Percentiles rank a stretch among this genome's conserved stretches.
Conservation (phyloP, 23 red algal species). For the Agarophyton chilense region DNA sequence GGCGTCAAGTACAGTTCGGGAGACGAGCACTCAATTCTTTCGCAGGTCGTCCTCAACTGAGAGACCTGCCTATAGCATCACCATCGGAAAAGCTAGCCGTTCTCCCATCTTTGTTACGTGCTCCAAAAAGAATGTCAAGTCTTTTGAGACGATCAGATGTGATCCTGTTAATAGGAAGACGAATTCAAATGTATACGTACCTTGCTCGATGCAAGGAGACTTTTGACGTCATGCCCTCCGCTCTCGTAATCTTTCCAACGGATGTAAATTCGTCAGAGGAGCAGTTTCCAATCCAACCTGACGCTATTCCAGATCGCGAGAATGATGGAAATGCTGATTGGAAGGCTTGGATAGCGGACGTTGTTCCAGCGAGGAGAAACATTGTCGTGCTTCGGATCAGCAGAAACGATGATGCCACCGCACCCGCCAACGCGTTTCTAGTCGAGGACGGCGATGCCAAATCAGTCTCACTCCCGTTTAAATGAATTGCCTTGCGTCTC, state of each 20-base stretch:
- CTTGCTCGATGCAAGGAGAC: background rate
- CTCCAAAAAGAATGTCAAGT: background rate
- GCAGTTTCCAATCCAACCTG: background rate
- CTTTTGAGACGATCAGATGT: slow-evolving; percentile 17
- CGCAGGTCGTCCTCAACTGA: slow-evolving; percentile 40
- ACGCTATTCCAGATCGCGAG: slow-evolving; percentile 36
- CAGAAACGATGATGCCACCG: background rate
- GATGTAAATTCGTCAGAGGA: background rate
- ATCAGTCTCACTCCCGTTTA: slow-evolving; percentile 10
- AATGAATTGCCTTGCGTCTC: background rate
- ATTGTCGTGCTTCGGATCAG: slow-evolving; percentile 49
- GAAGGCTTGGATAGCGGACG: slow-evolving; percentile 51
- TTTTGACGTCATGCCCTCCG: background rate
- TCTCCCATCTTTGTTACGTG: background rate
- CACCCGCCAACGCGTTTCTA: slow-evolving; percentile 11
- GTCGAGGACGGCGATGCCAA: slow-evolving; percentile 1
- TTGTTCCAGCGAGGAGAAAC: slow-evolving; percentile 15
- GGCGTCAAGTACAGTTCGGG: slow-evolving; percentile 63
- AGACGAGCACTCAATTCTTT: slow-evolving; percentile 53
- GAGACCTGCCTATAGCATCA: slow-evolving; percentile 35
- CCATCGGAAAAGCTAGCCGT: background rate
- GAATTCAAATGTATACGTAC: slow-evolving; percentile 3
- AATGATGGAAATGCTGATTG: slow-evolving; percentile 24
- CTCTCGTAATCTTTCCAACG: background rate
- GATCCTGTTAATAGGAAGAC: slow-evolving; percentile 24